Base-by-base conservation (phyloP, 1,284 basidiomycete genomes). In the Ganoderma sp. region DNA sequence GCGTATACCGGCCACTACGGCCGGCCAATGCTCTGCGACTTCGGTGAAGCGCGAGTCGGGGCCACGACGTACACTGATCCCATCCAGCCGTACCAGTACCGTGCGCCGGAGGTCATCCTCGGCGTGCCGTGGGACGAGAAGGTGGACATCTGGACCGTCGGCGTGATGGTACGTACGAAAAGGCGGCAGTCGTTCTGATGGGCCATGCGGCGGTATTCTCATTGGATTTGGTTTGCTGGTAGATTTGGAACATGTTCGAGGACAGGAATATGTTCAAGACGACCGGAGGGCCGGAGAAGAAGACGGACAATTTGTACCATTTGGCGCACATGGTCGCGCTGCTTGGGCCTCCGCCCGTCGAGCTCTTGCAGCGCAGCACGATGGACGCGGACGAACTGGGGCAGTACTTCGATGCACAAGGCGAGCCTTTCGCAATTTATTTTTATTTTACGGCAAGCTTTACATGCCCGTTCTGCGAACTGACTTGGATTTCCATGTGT, bases 141-240 rank as follows among this genome's bases (percentile, higher is more conserved):
- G 60, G 73, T 75, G 19, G 77, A 78, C 61, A 74, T 78, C 10
- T 78, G 77, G 76, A 73, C 73, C 22, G 61, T 77, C 52, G 75
- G 75, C 7, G 68, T 70, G 22, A 61, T 77, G 73, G 77, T 78
- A 59, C 60, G 52, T 56, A 67, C 32, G 32, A 32, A 14, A 39
- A 9, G 7, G 37, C 37, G 37, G 37, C 37, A 9, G 17, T 19
- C 19, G 25, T 28, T 17, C 42, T 2, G 12, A 5, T 32, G 25
- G 1, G 25, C 25, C 32, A 32, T 3, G 32, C 28, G 41, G 28
- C 41, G 34, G 43, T 32, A n/a, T 58, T n/a, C 54, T 64, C 15
- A 65, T 41, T 37, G 22, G 15, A 28, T 25, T n/a, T 39, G 10
- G 37, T 15, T 32, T 32, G 32, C 32, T 32, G 25, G 58, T 48